Percentiles rank a stretch among this genome's conserved stretches.
phyloP scores from a whole-genome alignment of 2,329 filamentous ascomycete genomes.

The Diaporthe capsici region DNA sequence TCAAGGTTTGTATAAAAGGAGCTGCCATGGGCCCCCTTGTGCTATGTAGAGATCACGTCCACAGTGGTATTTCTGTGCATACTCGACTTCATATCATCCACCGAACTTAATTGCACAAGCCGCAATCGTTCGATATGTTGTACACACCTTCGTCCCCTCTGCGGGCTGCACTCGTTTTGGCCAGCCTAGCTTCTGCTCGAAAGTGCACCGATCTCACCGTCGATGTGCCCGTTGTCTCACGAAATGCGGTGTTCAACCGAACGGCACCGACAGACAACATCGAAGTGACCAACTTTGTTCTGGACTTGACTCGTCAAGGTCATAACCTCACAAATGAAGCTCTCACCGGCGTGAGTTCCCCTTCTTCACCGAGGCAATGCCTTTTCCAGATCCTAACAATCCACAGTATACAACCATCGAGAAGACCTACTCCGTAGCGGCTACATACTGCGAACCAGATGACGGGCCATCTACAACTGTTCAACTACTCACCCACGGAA shows the following conservation, averaged over 20 bases:
- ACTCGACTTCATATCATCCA: neutral
- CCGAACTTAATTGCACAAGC: neutral
- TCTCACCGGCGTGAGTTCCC: conserved; percentile 58
- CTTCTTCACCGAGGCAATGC: neutral
- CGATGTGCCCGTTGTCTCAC: conserved; percentile 66
- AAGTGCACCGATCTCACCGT: conserved; percentile 66
- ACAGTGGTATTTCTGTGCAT: neutral
- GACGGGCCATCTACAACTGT: conserved; percentile 55
- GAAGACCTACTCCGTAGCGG: conserved; percentile 70
- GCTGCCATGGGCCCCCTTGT: neutral
- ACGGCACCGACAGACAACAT: conserved; percentile 64
- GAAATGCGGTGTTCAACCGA: conserved; percentile 67
- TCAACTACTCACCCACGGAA: conserved; percentile 67
- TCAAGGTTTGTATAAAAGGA: neutral
- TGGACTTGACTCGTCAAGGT: conserved; percentile 64
- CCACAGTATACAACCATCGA: conserved; percentile 62
- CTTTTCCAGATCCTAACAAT: neutral
- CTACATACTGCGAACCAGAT: conserved; percentile 73
- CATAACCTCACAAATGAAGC: conserved; percentile 62
- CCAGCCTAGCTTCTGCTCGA: conserved; percentile 51
- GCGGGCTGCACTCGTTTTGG: conserved; percentile 43
- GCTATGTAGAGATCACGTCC: neutral
- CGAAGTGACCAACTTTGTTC: conserved; percentile 69
- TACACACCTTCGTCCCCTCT: neutral
- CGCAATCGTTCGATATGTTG: neutral